Conservation (phyloP, 495 filamentous ascomycete species). For the Entonaema liquescens region DNA sequence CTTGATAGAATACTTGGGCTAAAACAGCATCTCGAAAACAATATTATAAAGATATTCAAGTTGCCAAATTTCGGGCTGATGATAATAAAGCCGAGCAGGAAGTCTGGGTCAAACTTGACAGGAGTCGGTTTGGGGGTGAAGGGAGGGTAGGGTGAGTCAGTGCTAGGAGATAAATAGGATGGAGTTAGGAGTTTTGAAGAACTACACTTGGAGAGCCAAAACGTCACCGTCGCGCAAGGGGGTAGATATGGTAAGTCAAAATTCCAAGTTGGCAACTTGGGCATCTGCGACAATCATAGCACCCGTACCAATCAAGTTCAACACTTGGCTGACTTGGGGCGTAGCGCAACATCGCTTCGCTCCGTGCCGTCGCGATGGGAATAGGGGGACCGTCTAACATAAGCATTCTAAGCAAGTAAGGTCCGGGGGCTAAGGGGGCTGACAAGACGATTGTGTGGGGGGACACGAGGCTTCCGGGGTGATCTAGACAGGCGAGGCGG, state of each 20-base stretch:
- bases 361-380: slow-evolving; percentile 42
- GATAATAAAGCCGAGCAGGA: slow-evolving; percentile 23
- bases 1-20: slow-evolving; percentile 26
- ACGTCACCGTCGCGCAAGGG: slow-evolving; percentile 43
- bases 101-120: slow-evolving; percentile 25
- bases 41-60: slow-evolving; percentile 14
- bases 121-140: slow-evolving; percentile 28
- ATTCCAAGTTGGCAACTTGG: slow-evolving; percentile 32
- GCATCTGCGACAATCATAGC: slow-evolving; percentile 33
- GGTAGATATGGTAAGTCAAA: slow-evolving; percentile 22
- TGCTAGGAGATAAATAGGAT: slow-evolving; percentile 28
- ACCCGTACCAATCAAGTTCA: slow-evolving; percentile 37
- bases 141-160: slow-evolving; percentile 23
- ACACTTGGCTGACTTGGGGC: slow-evolving; percentile 38
- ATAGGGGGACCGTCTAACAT: slow-evolving; percentile 40
- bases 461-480: slow-evolving; percentile 40
- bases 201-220: slow-evolving; percentile 19
- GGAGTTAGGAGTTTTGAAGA: slow-evolving; percentile 25
- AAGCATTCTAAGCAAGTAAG: slow-evolving; percentile 41
- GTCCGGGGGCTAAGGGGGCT: slow-evolving; percentile 37
- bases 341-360: slow-evolving; percentile 44
- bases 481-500: slow-evolving; percentile 41
- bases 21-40: slow-evolving; percentile 16
- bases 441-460: slow-evolving; percentile 38
- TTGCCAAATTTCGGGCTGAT: background rate